A percentile compares a stretch with the other conserved stretches of the same genome.
Conservation (phyloP, 768 basidiomycete genomes). For the Mrakia gelida region DNA sequence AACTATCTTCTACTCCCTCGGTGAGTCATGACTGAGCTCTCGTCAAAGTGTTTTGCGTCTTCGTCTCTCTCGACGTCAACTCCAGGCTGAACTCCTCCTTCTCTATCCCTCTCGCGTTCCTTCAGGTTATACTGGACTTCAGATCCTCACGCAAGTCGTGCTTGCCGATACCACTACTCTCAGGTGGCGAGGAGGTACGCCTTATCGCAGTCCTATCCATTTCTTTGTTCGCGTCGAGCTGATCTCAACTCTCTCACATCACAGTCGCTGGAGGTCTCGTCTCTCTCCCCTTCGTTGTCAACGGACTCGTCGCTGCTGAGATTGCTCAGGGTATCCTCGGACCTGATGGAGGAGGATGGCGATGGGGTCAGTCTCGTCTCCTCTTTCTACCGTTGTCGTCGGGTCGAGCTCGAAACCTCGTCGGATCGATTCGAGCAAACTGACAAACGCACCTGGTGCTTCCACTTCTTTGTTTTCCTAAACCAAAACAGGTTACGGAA, state of each 20-base stretch:
- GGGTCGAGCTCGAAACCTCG: too few relatives aligned
- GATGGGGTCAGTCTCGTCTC: constrained; percentile 39
- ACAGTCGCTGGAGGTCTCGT: constrained; percentile 2
- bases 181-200: constrained; percentile 44
- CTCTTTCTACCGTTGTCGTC: too few relatives aligned
- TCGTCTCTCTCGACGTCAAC: too few relatives aligned
- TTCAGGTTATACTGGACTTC: constrained; percentile 44
- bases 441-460: too few relatives aligned
- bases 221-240: background rate
- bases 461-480: too few relatives aligned
- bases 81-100: too few relatives aligned
- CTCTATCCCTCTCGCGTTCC: too few relatives aligned
- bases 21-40: too few relatives aligned
- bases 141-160: constrained; percentile 45
- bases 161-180: constrained; percentile 48
- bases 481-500: constrained; percentile 38
- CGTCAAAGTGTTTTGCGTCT: too few relatives aligned
- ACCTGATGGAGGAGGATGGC: constrained; percentile 39
- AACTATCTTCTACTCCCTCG: constrained; percentile 52
- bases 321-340: constrained; percentile 44
- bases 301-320: constrained; percentile 43
- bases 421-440: too few relatives aligned
- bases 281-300: constrained; percentile 28
- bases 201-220: background rate
- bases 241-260: background rate